These are phyloP conservation scores for Pestalotiopsis sp. DNA, from an alignment of 2,329 filamentous ascomycete species.

Conservation along the genomic window DNA sequence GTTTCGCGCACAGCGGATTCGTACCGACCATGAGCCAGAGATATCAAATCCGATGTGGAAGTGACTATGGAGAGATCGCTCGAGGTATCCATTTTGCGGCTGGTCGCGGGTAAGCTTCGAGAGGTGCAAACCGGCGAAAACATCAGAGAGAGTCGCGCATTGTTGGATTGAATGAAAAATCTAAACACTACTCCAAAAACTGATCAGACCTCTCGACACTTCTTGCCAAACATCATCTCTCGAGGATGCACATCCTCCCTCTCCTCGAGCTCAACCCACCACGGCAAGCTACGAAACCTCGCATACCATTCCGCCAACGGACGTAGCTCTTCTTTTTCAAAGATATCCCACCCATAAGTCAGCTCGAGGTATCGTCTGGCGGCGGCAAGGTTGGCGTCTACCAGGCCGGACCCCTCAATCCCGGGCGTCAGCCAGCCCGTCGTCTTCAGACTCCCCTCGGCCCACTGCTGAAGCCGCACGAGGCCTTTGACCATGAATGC, in stretches of 20 bases:
- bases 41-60: too few species aligned
- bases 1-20: too few species aligned
- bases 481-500: slow-evolving; percentile 12
- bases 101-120: too few species aligned
- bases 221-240: slow-evolving; percentile 13
- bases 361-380: slow-evolving; percentile 17
- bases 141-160: too few species aligned
- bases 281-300: slow-evolving; percentile 16
- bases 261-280: slow-evolving; percentile 23
- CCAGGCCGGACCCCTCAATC: slow-evolving; percentile 17
- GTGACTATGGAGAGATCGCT: too few species aligned
- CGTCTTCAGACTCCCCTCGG: slow-evolving; percentile 8
- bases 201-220: slow-evolving; percentile 6
- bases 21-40: too few species aligned
- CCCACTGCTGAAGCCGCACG: slow-evolving; percentile 17
- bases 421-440: slow-evolving; percentile 24
- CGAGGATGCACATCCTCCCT: slow-evolving; percentile 13
- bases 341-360: slow-evolving; percentile 16
- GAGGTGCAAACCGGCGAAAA: too few species aligned
- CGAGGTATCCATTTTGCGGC: too few species aligned
- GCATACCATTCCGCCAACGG: slow-evolving; percentile 17
- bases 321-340: slow-evolving; percentile 16
- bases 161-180: too few species aligned
- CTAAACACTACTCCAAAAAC: too few species aligned
- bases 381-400: slow-evolving; percentile 19